Conservation (phyloP, 2,329 filamentous ascomycete genomes). For the Calonectria ilicicola region DNA sequence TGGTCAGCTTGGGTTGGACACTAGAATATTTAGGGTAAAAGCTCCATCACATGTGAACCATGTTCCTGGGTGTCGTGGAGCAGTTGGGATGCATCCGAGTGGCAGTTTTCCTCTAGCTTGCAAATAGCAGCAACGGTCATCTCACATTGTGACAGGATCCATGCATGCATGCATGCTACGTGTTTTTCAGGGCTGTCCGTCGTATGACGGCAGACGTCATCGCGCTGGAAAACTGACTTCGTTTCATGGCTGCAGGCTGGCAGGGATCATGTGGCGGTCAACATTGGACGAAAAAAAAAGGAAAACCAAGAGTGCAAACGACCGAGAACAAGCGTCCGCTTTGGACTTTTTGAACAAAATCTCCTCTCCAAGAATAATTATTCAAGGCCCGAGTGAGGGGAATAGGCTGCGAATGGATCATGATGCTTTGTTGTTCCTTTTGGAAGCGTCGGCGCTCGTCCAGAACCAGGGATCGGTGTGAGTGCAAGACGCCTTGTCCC, state of each 20-base stretch:
- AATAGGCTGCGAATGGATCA: not conserved
- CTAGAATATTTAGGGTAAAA: not conserved
- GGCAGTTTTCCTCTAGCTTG: not conserved
- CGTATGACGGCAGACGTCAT: not conserved
- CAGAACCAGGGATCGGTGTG: conserved; percentile 17
- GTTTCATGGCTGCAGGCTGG: not conserved
- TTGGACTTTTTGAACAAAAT: not conserved
- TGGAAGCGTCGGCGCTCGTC: conserved; percentile 16
- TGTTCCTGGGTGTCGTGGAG: not conserved
- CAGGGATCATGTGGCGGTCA: conserved; percentile 23
- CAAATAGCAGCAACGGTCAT: not conserved
- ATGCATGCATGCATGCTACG: not conserved
- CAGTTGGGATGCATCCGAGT: not conserved
- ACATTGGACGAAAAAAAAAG: not conserved
- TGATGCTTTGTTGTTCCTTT: conserved; percentile 1
- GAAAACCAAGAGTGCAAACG: not conserved
- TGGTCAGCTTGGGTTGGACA: not conserved
- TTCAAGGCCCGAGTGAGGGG: not conserved
- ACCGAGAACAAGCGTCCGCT: not conserved
- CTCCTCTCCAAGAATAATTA: not conserved
- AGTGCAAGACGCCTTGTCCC: conserved; percentile 7
- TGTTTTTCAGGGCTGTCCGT: not conserved
- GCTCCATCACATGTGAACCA: not conserved
- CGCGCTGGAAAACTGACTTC: not conserved
- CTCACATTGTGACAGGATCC: not conserved